Evolutionary conservation across 75 land plant species (phyloP).

Genomic region (Pseudotsuga menziesii): DNA sequence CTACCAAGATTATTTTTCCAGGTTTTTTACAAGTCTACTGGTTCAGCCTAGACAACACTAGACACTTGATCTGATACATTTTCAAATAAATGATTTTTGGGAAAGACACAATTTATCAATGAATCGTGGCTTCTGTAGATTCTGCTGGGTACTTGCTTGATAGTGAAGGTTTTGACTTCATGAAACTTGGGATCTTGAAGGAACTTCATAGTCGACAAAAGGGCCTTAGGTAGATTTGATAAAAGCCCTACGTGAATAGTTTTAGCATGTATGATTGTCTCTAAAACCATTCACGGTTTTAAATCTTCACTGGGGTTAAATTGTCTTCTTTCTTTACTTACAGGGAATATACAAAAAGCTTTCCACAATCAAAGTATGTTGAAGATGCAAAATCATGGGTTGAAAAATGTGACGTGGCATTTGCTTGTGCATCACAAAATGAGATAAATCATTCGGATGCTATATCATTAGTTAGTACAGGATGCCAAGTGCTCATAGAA

Average conservation of each 20-base stretch:
- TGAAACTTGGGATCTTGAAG: slow-evolving; percentile 23
- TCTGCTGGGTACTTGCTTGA: slow-evolving; percentile 34
- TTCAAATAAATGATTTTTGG: no score
- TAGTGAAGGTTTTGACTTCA: slow-evolving; percentile 37
- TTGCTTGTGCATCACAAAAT: slow-evolving; percentile 50
- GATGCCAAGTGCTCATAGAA: slow-evolving; percentile 38
- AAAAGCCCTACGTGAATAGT: no score
- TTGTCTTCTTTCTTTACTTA: not conserved
- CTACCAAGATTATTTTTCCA: no score
- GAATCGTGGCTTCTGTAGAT: slow-evolving; percentile 12
- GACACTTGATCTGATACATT: no score
- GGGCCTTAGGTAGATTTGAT: slow-evolving; percentile 21
- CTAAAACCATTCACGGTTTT: no score
- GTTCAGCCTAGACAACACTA: no score
- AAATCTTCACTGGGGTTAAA: no score
- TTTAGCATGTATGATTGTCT: no score
- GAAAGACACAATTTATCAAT: no score
- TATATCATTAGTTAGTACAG: slow-evolving; percentile 31
- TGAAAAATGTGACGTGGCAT: slow-evolving; percentile 40
- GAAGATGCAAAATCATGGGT: slow-evolving; percentile 49
- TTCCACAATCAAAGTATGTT: slow-evolving; percentile 28
- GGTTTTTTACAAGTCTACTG: no score
- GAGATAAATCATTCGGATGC: slow-evolving; percentile 49
- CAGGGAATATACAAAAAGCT: slow-evolving; percentile 42
- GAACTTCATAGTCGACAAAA: slow-evolving; percentile 29